Conservation (phyloP, 208 protist species). For the Leishmania aethiopica region DNA sequence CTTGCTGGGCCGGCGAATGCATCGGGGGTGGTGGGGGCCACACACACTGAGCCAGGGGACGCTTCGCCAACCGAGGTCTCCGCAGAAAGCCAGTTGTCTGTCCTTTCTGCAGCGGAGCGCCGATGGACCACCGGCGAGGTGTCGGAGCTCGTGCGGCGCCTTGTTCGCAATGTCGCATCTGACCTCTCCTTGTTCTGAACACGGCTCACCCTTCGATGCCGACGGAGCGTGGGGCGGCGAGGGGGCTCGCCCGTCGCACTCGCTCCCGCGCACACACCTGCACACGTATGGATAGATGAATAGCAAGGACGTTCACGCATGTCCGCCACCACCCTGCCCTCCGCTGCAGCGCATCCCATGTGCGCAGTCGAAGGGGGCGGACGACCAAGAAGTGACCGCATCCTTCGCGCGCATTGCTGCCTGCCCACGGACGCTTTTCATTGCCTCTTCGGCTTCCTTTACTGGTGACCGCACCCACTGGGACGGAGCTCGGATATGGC, state of each 20-base stretch:
- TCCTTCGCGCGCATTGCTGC: not conserved
- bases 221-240: not conserved
- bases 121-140: constrained; percentile 10
- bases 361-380: not conserved
- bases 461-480: not conserved
- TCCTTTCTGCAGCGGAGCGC: not conserved
- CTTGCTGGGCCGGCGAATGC: not conserved
- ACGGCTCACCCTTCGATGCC: not conserved
- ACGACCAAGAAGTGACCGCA: not conserved
- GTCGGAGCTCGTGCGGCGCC: not conserved
- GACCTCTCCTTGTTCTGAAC: constrained; percentile 2
- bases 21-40: not conserved
- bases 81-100: not conserved
- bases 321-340: not conserved
- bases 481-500: not conserved
- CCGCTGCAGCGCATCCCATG: not conserved
- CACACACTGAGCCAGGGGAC: not conserved
- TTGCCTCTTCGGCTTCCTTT: not conserved
- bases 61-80: not conserved
- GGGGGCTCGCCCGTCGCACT: not conserved
- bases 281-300: not conserved
- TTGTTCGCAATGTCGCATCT: not conserved
- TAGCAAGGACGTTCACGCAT: not conserved
- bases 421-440: not conserved
- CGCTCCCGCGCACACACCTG: not conserved